Evolutionary conservation across 805 yeast genomes (phyloP).

Genomic region (Starmerella lactis-condensi): DNA sequence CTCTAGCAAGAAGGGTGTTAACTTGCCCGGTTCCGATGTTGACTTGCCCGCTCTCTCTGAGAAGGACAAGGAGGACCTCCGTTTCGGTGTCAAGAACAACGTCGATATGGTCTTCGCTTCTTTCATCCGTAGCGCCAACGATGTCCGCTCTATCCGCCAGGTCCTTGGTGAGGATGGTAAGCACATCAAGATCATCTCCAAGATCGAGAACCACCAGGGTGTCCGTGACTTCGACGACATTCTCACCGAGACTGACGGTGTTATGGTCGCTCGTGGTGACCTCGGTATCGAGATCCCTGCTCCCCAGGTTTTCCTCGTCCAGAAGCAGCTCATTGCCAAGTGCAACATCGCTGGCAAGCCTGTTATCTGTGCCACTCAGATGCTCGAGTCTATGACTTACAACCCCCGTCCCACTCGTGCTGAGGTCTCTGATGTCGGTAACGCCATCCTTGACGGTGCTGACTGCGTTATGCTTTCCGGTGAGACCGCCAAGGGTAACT

Average conservation of each 20-base stretch:
- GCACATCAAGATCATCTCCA: slow-evolving; percentile 87
- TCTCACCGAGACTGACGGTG: slow-evolving; percentile 89
- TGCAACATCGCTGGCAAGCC: slow-evolving; percentile 99
- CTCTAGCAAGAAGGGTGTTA: slow-evolving; percentile 96
- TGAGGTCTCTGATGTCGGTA: slow-evolving; percentile 97
- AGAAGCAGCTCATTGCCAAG: slow-evolving; percentile 96
- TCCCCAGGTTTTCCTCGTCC: slow-evolving; percentile 94
- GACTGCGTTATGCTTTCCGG: slow-evolving; percentile 99
- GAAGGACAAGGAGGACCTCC: slow-evolving; percentile 82
- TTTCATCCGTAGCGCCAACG: slow-evolving; percentile 87
- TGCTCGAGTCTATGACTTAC: slow-evolving; percentile 98
- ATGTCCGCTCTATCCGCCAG: slow-evolving; percentile 73
- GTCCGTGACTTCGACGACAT: slow-evolving; percentile 98
- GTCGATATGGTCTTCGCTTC: slow-evolving; percentile 99
- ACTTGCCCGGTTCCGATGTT: slow-evolving; percentile 96
- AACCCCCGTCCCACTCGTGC: slow-evolving; percentile 99
- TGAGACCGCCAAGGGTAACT: slow-evolving; percentile 98
- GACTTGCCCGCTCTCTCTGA: slow-evolving; percentile 95
- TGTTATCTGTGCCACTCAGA: slow-evolving; percentile 97
- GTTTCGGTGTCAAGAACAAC: slow-evolving; percentile 90
- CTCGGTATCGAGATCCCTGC: slow-evolving; percentile 99
- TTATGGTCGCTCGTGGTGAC: slow-evolving; percentile 99
- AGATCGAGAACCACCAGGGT: slow-evolving; percentile 99
- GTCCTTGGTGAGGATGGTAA: slow-evolving; percentile 95
- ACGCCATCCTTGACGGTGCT: slow-evolving; percentile 97